These are phyloP conservation scores for Arthrinium phaeospermum DNA, from an alignment of 2,329 filamentous ascomycete genomes.

Conservation along the genomic window DNA sequence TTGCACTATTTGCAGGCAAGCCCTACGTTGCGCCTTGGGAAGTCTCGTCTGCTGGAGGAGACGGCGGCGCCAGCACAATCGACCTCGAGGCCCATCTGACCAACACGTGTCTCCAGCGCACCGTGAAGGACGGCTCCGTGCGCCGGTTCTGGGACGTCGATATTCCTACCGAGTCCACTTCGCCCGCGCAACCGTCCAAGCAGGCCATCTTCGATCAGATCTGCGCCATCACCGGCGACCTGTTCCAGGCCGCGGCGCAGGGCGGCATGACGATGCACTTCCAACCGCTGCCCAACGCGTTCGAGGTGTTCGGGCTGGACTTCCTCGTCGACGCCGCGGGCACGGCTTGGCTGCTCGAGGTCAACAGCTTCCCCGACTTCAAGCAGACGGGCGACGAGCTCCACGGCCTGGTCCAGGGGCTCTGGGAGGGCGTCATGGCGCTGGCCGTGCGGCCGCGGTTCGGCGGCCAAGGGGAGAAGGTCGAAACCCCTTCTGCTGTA, in stretches of 20 bases:
- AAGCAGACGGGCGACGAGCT: conserved; percentile 84
- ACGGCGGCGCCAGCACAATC: conserved; percentile 39
- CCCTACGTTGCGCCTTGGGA: conserved; percentile 71
- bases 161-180: conserved; percentile 22
- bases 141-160: conserved; percentile 74
- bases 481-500: background rate
- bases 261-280: conserved; percentile 88
- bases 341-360: conserved; percentile 79
- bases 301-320: conserved; percentile 91
- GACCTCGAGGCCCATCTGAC: conserved; percentile 83
- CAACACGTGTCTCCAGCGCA: conserved; percentile 89
- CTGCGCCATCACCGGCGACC: conserved; percentile 71
- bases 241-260: conserved; percentile 88
- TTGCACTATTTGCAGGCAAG: conserved; percentile 86
- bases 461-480: conserved; percentile 32
- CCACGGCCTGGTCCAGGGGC: conserved; percentile 71
- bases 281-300: conserved; percentile 84
- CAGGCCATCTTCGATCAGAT: conserved; percentile 75
- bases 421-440: conserved; percentile 78
- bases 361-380: conserved; percentile 97
- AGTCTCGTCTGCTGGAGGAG: conserved; percentile 42
- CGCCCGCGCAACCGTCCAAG: conserved; percentile 45
- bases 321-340: conserved; percentile 77
- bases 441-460: conserved; percentile 74
- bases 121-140: conserved; percentile 68